phyloP scores from a whole-genome alignment of 805 yeast genomes.

The Starmerella khaoyaiensis region DNA sequence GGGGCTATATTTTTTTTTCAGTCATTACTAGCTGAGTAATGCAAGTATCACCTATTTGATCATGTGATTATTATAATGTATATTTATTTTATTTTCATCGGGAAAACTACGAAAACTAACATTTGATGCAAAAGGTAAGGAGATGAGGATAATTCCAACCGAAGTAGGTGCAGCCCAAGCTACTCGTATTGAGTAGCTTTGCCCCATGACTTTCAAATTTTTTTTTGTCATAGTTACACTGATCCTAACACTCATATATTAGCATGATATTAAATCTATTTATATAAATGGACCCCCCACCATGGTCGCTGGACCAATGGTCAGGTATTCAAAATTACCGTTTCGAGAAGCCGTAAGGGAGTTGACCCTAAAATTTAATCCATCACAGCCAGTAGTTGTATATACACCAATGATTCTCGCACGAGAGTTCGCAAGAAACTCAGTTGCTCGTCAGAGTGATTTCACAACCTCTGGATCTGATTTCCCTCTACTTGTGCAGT shows the following conservation, averaged over 20 bases:
- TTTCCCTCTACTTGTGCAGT: conserved; percentile 68
- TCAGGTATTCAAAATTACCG: conserved; percentile 85
- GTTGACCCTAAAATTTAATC: conserved; percentile 32
- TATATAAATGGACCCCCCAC: conserved; percentile 25
- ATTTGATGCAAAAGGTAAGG: conserved; percentile 16
- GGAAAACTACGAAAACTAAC: not conserved
- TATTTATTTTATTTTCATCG: too few relatives aligned
- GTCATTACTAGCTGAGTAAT: too few relatives aligned
- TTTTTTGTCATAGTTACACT: conserved; percentile 21
- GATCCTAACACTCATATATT: conserved; percentile 18
- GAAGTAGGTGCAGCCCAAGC: conserved; percentile 2
- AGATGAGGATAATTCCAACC: conserved; percentile 16
- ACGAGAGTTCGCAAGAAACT: conserved; percentile 80
- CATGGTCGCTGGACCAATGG: conserved; percentile 87
- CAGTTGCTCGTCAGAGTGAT: conserved; percentile 67
- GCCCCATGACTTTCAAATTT: conserved; percentile 8
- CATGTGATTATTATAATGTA: too few relatives aligned
- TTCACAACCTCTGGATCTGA: conserved; percentile 68
- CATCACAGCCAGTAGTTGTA: conserved; percentile 48
- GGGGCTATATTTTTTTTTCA: too few relatives aligned
- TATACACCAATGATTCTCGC: conserved; percentile 96
- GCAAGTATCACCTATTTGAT: too few relatives aligned
- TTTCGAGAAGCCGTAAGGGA: conserved; percentile 69
- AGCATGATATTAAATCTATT: not conserved
- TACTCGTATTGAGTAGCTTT: conserved; percentile 16